These are phyloP conservation scores for Platanthera zijinensis DNA, from an alignment of 106 monocot genomes.

Conservation along the genomic window DNA sequence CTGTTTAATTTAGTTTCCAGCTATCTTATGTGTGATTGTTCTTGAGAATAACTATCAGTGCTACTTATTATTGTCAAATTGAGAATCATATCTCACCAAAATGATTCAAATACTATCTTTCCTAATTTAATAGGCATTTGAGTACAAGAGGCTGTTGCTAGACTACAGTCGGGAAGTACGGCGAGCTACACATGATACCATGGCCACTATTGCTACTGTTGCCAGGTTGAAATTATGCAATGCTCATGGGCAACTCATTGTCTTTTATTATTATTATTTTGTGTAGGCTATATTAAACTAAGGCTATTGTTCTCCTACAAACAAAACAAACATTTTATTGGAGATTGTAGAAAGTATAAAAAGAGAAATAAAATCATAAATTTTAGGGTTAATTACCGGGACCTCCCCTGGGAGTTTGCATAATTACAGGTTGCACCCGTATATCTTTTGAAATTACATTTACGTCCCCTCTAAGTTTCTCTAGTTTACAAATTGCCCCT, in stretches of 20 bases:
- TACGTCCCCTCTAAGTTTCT: too few relatives aligned
- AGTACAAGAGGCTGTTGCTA: constrained; percentile 84
- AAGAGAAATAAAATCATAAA: too few relatives aligned
- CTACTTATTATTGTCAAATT: neutral
- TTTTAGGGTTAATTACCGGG: too few relatives aligned
- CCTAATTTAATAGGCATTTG: constrained; percentile 60
- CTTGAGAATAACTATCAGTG: neutral
- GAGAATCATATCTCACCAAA: neutral
- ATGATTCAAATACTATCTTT: constrained; percentile 1
- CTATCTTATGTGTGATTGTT: neutral
- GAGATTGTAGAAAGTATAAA: too few relatives aligned
- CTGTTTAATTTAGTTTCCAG: neutral
- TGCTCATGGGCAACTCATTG: neutral
- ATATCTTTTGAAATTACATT: too few relatives aligned
- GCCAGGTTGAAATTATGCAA: constrained; percentile 44
- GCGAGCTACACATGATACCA: constrained; percentile 78
- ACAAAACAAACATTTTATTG: too few relatives aligned
- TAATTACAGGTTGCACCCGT: too few relatives aligned
- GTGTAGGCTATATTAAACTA: neutral
- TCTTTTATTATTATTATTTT: neutral
- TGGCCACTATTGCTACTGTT: constrained; percentile 59
- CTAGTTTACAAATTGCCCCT: too few relatives aligned
- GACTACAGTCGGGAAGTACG: constrained; percentile 96
- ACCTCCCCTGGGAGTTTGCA: too few relatives aligned
- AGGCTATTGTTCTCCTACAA: neutral